Conservation (phyloP, 108 stramenopile genomes). For the Stephanodiscus minutulus region DNA sequence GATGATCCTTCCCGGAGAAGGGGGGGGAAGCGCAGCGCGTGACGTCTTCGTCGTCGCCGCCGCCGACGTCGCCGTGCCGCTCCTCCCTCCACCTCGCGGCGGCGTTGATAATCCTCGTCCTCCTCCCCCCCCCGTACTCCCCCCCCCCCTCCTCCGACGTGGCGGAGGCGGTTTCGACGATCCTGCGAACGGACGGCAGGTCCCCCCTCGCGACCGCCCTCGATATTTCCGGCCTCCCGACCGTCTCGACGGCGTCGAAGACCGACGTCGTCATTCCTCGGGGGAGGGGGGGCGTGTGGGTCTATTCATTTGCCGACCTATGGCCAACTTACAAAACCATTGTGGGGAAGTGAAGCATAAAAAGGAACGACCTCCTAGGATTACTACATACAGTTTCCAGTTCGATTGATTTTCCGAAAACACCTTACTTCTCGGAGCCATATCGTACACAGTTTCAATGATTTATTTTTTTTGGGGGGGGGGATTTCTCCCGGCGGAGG, state of each 20-base stretch:
- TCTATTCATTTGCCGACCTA: background rate
- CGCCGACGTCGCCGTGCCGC: background rate
- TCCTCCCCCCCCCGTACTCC: background rate
- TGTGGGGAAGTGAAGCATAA: no score
- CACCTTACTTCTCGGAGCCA: no score
- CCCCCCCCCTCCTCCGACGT: background rate
- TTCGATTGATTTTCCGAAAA: no score
- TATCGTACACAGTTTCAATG: no score
- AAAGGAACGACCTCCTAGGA: no score
- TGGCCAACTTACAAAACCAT: no score
- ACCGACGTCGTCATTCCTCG: background rate
- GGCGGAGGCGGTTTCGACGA: slow-evolving; percentile 13
- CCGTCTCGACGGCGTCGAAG: background rate
- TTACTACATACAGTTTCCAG: no score
- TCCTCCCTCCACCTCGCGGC: background rate
- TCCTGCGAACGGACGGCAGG: slow-evolving; percentile 8
- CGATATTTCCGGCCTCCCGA: slow-evolving; percentile 8
- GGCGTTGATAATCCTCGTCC: background rate
- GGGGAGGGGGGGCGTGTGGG: no score
- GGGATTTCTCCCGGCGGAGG: no score
- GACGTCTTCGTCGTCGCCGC: background rate
- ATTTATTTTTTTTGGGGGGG: no score
- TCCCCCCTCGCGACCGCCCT: slow-evolving; percentile 23
- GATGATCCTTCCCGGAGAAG: background rate
- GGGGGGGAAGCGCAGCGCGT: background rate